These are phyloP conservation scores for Chlamydomonas sp. DNA, from an alignment of 139 green algal genomes.

Conservation along the genomic window DNA sequence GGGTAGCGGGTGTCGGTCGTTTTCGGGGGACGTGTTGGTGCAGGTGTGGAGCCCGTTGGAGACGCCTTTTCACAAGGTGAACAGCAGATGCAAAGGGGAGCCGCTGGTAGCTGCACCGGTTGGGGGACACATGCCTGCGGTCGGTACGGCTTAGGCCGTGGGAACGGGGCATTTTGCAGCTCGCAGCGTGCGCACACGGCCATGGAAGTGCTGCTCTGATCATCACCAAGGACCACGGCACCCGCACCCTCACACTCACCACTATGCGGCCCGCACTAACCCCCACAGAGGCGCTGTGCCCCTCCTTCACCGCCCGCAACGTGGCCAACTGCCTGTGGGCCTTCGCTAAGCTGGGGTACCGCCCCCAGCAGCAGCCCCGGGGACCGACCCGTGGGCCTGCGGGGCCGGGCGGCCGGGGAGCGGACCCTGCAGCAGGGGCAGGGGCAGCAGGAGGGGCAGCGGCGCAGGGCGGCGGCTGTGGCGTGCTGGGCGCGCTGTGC, in stretches of 20 bases:
- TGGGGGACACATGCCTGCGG: too few species aligned
- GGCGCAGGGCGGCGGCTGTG: neutral
- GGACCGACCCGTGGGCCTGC: neutral
- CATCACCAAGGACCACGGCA: neutral
- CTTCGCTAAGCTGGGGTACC: conserved; percentile 55
- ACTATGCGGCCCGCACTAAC: too few species aligned
- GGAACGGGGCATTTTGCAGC: too few species aligned
- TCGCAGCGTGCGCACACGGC: too few species aligned
- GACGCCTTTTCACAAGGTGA: too few species aligned
- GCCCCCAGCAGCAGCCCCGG: conserved; percentile 4
- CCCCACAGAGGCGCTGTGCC: neutral
- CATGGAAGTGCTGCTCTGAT: neutral
- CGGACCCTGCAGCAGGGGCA: neutral
- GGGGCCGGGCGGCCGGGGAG: too few species aligned
- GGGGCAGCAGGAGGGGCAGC: neutral
- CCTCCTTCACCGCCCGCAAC: conserved; percentile 56
- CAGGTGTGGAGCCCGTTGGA: too few species aligned
- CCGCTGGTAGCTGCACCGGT: too few species aligned
- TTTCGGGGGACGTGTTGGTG: too few species aligned
- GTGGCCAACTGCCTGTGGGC: conserved; percentile 73
- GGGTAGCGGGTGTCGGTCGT: too few species aligned
- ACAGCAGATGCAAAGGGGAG: too few species aligned
- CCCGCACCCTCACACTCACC: neutral
- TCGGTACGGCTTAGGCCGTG: too few species aligned
- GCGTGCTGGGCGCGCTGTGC: conserved; percentile 9